phyloP scores from a whole-genome alignment of 108 stramenopile species.

The Fragilaria radians region DNA sequence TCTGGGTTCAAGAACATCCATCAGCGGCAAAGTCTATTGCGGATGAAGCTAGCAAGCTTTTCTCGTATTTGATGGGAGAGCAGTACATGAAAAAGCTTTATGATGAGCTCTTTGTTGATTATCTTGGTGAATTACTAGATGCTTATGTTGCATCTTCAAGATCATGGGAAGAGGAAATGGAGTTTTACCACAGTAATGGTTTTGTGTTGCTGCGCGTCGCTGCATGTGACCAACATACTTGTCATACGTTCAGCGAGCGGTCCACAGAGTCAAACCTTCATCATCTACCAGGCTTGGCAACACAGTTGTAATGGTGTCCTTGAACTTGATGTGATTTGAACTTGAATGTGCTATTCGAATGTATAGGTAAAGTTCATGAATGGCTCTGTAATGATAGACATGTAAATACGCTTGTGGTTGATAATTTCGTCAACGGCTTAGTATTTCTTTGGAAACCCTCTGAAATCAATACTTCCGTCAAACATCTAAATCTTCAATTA shows the following conservation, averaged over 20 bases:
- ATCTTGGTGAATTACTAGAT: neutral
- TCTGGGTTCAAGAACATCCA: conserved; percentile 8
- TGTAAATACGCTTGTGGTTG: too few relatives aligned
- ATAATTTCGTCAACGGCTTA: too few relatives aligned
- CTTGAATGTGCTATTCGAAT: too few relatives aligned
- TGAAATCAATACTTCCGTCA: too few relatives aligned
- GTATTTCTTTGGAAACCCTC: too few relatives aligned
- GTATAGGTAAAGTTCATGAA: too few relatives aligned
- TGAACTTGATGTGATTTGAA: too few relatives aligned
- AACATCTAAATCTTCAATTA: too few relatives aligned
- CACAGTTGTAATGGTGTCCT: too few relatives aligned
- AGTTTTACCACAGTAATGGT: neutral
- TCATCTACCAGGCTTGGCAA: too few relatives aligned
- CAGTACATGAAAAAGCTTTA: neutral
- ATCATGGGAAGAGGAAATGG: neutral
- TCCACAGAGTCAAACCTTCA: too few relatives aligned
- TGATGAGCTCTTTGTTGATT: neutral
- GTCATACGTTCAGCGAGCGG: neutral
- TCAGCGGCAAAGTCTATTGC: conserved; percentile 1
- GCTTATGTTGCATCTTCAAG: neutral
- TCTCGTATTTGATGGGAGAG: neutral
- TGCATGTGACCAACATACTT: neutral
- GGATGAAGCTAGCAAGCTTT: conserved; percentile 14
- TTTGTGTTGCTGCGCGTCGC: neutral
- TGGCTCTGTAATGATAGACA: too few relatives aligned